A percentile compares a stretch with the other conserved stretches of the same genome.
Conservation (phyloP, 768 basidiomycete species). For the Xerocomellus dryophilus region DNA sequence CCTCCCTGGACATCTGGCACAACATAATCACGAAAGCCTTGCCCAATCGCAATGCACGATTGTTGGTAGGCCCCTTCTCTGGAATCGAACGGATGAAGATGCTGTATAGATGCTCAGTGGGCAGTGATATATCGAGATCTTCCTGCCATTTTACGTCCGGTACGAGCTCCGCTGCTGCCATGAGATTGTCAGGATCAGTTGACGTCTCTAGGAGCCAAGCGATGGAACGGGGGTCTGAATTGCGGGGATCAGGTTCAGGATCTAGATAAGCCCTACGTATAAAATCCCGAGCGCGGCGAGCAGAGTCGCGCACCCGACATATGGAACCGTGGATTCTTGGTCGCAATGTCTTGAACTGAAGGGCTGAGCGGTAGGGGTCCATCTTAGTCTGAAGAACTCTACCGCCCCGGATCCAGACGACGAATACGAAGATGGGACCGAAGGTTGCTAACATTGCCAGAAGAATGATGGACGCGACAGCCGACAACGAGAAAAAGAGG, state of each 20-base stretch:
- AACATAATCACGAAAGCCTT: constrained; percentile 6
- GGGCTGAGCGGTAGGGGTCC: neutral
- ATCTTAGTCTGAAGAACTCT: neutral
- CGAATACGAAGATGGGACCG: neutral
- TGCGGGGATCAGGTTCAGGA: too few species aligned
- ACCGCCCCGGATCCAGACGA: neutral
- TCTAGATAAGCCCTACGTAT: neutral
- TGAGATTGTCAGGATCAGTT: constrained; percentile 12
- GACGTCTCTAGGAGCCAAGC: constrained; percentile 22
- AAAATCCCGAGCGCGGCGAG: neutral
- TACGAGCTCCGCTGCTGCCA: constrained; percentile 10
- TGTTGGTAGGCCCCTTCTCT: neutral
- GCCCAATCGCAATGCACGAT: neutral
- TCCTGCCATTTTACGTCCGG: constrained; percentile 17
- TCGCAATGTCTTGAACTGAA: neutral
- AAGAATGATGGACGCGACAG: neutral
- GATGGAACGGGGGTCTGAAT: constrained; percentile 6
- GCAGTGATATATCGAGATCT: constrained; percentile 8
- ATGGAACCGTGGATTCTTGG: neutral
- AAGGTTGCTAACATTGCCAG: neutral
- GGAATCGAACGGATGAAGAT: constrained; percentile 1
- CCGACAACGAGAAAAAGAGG: neutral
- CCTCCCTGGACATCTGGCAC: neutral
- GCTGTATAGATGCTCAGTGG: neutral
- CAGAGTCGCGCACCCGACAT: neutral